These are phyloP conservation scores for Pseudopyrenochaeta lycopersici DNA, from an alignment of 2,329 filamentous ascomycete species.

Conservation along the genomic window DNA sequence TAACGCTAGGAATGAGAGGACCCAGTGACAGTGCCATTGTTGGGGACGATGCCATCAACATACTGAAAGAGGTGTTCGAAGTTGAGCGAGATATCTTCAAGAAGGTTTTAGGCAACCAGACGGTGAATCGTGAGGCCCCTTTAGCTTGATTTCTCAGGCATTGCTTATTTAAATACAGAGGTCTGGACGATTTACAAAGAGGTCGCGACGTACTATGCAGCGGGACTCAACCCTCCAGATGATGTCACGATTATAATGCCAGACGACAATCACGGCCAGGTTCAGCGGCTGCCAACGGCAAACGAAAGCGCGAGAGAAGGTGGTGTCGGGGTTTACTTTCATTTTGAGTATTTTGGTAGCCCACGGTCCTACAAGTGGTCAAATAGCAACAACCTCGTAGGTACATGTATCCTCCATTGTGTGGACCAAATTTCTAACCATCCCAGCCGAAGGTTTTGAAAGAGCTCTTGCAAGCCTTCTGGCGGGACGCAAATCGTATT, in stretches of 20 bases:
- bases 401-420: too few relatives aligned
- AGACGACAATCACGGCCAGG: conserved; percentile 29
- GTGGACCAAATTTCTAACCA: not conserved
- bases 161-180: conserved; percentile 6
- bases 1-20: conserved; percentile 21
- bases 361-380: conserved; percentile 28
- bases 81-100: conserved; percentile 18
- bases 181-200: conserved; percentile 32
- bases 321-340: conserved; percentile 26
- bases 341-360: conserved; percentile 29
- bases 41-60: conserved; percentile 10
- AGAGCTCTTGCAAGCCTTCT: conserved; percentile 21
- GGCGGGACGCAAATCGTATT: conserved; percentile 21
- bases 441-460: conserved; percentile 17
- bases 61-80: conserved; percentile 24
- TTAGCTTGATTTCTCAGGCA: conserved; percentile 38
- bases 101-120: conserved; percentile 16
- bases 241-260: conserved; percentile 28
- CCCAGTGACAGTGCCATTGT: conserved; percentile 11
- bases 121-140: conserved; percentile 42
- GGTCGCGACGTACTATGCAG: conserved; percentile 25
- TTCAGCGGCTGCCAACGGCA: conserved; percentile 22
- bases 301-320: conserved; percentile 19
- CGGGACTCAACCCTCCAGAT: conserved; percentile 19
- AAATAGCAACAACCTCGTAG: conserved; percentile 20